Base-by-base conservation (phyloP, 2,329 filamentous ascomycete genomes). In the Paecilomyces fulvus region DNA sequence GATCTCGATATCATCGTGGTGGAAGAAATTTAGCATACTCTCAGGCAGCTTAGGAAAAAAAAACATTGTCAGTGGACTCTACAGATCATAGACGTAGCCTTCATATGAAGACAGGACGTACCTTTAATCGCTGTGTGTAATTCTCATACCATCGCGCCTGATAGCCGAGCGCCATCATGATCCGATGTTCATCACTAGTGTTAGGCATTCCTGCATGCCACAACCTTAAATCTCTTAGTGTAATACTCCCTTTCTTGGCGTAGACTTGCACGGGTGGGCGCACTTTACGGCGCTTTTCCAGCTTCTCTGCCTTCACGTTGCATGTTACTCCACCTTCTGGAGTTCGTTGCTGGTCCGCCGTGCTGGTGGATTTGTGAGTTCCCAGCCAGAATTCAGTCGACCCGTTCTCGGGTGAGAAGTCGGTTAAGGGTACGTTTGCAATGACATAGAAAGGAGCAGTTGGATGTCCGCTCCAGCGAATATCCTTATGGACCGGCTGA, bases 321-420 rank as follows among this genome's bases (percentile, higher is more conserved):
- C 51, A 52, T 20, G 37, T 43, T 17, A 43, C 50, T 31, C 52
- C 55, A 5, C 54, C 51, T 8, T 33, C 55, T 0, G 63, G 64
- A 12, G 68, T 65, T 31, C 65, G 53, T 37, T 64, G 60, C 62
- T 75, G 70, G 55, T 75, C 69, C 11, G 50, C 52, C 23, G 62
- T 58, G 1, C 62, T 63, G 3, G 71, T 72, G 58, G 63, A 60
- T 12, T 66, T 66, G 58, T 74, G 70, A n/a, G 70, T 70, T 2
- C 73, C 73, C 6, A 75, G 69, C 72, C 71, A 75, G 61, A 75
- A 75, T 60, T 75, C 73, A 2, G 73, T 75, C 1, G 70, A 62
- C 25, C 73, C 73, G 54, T 70, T 75, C 21, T 58, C 64, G 2
- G 58, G 52, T 49, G 59, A 66, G 63, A 75, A 73, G 56, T 69